Evolutionary conservation across 164 flowering plant species (phyloP).

Genomic region (Liriodendron chinense): DNA sequence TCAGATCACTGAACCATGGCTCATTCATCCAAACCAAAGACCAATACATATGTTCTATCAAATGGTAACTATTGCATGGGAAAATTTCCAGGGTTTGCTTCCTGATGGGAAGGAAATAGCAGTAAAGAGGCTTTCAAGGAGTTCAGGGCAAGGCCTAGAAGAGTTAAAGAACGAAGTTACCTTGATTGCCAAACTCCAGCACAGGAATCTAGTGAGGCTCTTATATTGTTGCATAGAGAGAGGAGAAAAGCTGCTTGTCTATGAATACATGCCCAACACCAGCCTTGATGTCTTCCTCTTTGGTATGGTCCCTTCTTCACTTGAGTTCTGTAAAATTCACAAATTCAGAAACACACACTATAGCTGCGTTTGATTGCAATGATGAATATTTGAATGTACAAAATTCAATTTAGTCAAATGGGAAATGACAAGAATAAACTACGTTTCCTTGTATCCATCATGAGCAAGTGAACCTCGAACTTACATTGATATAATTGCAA

Average conservation of each 20-base stretch:
- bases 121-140: conserved; percentile 37
- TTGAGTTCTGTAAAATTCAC: too few species aligned
- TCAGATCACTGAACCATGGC: too few species aligned
- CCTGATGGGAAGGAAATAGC: conserved; percentile 32
- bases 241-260: conserved; percentile 33
- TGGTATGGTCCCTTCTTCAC: conserved; percentile 10
- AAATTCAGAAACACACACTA: too few species aligned
- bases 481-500: too few species aligned
- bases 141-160: conserved; percentile 31
- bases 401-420: too few species aligned
- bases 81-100: conserved; percentile 22
- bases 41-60: background rate
- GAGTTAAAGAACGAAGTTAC: conserved; percentile 35
- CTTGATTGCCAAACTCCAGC: conserved; percentile 39
- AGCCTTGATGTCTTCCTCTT: conserved; percentile 31
- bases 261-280: conserved; percentile 35
- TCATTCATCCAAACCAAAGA: too few species aligned
- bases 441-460: too few species aligned
- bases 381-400: too few species aligned
- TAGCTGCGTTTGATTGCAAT: too few species aligned
- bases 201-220: conserved; percentile 37
- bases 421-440: too few species aligned
- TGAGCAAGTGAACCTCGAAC: too few species aligned
- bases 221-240: conserved; percentile 32
- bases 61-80: background rate